A percentile compares a stretch with the other conserved stretches of the same genome.
These are phyloP conservation scores for Kwoniella heveanensis DNA, from an alignment of 768 basidiomycete species.

Conservation along the genomic window DNA sequence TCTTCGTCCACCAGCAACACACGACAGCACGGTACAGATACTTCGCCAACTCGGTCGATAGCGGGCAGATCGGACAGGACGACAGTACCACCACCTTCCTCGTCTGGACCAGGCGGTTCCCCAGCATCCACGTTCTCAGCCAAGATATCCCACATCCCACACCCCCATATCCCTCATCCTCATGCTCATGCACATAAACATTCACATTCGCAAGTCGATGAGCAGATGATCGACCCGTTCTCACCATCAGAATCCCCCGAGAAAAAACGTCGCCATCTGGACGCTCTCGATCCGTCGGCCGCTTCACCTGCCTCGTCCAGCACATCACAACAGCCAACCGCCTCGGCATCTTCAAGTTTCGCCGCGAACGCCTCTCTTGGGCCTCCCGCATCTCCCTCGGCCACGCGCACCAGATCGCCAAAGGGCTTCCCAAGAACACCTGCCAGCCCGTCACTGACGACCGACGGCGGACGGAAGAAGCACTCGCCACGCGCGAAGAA, in stretches of 20 bases:
- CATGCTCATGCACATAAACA: background rate
- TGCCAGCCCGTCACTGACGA: background rate
- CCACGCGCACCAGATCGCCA: background rate
- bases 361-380: background rate
- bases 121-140: constrained; percentile 13
- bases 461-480: constrained; percentile 7
- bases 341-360: background rate
- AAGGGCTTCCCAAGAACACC: background rate
- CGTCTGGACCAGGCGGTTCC: background rate
- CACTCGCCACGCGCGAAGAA: constrained; percentile 15
- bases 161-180: constrained; percentile 1
- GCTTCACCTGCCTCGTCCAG: background rate
- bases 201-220: background rate
- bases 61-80: constrained; percentile 1
- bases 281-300: background rate
- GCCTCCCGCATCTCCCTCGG: background rate
- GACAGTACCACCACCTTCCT: background rate
- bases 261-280: background rate
- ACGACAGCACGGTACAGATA: background rate
- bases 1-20: background rate
- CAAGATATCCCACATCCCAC: constrained; percentile 1
- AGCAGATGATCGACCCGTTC: background rate
- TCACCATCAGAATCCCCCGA: constrained; percentile 3
- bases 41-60: constrained; percentile 1
- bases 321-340: background rate